Conservation (phyloP, 768 basidiomycete genomes). For the Kwoniella bestiolae region DNA sequence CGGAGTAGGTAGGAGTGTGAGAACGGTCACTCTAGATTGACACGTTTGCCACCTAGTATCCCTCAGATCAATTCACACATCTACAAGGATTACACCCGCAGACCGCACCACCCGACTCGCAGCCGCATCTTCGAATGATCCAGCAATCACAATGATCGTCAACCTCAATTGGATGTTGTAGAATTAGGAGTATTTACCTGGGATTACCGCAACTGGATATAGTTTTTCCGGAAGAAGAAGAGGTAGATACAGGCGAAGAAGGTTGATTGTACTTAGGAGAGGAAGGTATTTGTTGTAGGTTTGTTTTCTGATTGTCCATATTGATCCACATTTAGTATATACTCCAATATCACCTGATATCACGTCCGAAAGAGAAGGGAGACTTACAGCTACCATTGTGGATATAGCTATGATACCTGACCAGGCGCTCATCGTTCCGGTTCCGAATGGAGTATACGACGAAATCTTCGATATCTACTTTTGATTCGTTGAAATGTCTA, state of each 20-base stretch:
- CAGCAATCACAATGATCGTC: no score
- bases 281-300: neutral
- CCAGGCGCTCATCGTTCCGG: neutral
- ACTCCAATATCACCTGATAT: no score
- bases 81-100: conserved; percentile 3
- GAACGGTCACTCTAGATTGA: neutral
- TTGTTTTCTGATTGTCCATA: neutral
- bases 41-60: neutral
- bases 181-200: neutral
- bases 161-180: no score
- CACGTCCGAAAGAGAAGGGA: no score
- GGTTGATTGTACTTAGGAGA: neutral
- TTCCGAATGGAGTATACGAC: neutral
- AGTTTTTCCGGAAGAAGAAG: neutral
- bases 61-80: neutral
- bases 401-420: neutral
- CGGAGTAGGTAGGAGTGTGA: neutral
- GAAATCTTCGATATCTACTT: no score
- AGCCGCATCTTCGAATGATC: conserved; percentile 2
- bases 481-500: no score
- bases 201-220: neutral
- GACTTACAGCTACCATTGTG: conserved; percentile 8
- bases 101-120: conserved; percentile 3
- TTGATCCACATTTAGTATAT: neutral
- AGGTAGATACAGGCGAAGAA: neutral